Conservation (phyloP, 208 protist genomes). For the Leishmania lainsoni region DNA sequence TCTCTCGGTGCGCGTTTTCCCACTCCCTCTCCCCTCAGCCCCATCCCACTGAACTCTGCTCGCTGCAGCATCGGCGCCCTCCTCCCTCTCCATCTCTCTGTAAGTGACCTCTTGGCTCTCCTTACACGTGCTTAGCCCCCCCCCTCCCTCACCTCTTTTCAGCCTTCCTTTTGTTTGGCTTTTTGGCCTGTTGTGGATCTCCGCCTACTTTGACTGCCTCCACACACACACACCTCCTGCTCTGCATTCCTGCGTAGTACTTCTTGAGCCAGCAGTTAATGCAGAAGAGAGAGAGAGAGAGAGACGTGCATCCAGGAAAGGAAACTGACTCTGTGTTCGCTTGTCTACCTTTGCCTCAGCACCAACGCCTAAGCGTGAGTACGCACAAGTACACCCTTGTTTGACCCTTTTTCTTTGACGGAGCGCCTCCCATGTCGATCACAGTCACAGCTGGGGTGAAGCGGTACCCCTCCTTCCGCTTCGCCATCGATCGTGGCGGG, state of each 20-base stretch:
- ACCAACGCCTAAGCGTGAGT: background rate
- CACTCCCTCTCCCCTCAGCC: background rate
- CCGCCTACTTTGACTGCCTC: background rate
- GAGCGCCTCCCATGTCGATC: background rate
- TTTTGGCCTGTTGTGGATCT: background rate
- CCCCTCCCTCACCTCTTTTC: background rate
- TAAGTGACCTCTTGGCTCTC: background rate
- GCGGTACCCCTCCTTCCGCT: constrained; percentile 46
- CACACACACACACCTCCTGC: background rate
- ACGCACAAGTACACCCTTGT: background rate
- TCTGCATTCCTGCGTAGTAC: background rate
- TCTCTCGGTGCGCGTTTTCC: background rate
- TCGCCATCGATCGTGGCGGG: constrained; percentile 94
- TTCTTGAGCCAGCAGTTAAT: background rate
- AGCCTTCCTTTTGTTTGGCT: background rate
- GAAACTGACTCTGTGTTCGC: background rate
- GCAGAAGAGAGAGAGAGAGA: background rate
- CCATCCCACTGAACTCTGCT: background rate
- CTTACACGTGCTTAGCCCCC: background rate
- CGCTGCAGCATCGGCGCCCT: constrained; percentile 1
- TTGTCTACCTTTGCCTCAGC: background rate
- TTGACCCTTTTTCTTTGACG: constrained; percentile 1
- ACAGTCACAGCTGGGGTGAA: background rate
- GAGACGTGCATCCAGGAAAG: background rate
- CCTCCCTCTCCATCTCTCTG: background rate